Conservation (phyloP, 2,329 filamentous ascomycete species). For the Pseudocercospora crystallina region DNA sequence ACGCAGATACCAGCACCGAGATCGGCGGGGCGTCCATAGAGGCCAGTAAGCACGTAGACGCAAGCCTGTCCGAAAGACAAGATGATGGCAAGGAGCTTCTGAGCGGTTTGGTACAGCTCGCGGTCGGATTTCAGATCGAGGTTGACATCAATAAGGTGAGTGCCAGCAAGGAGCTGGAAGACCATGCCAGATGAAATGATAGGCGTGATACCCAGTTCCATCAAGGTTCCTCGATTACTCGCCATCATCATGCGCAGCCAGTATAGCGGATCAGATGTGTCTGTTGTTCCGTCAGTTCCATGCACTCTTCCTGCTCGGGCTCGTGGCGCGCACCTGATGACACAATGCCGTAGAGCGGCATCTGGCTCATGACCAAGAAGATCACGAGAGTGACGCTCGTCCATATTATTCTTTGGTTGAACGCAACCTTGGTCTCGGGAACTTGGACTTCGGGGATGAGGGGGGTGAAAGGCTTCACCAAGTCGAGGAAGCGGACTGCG, state of each 20-base stretch:
- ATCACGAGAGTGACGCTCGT: conserved; percentile 76
- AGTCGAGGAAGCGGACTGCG: conserved; percentile 95
- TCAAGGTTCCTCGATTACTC: conserved; percentile 68
- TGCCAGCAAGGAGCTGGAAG: conserved; percentile 98
- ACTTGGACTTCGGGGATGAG: conserved; percentile 99
- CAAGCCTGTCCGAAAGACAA: conserved; percentile 96
- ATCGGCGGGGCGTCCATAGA: conserved; percentile 94
- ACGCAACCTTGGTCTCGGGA: conserved; percentile 96
- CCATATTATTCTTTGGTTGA: conserved; percentile 75
- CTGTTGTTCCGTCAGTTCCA: conserved; percentile 27
- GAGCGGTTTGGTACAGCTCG: conserved; percentile 98
- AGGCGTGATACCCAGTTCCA: conserved; percentile 67
- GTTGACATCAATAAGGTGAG: conserved; percentile 99
- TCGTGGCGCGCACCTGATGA: conserved; percentile 62
- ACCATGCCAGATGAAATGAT: conserved; percentile 99
- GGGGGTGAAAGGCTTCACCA: conserved; percentile 99
- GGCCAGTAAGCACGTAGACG: conserved; percentile 96
- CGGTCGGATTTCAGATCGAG: conserved; percentile 99
- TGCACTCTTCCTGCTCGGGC: conserved; percentile 9
- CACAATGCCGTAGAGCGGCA: conserved; percentile 96
- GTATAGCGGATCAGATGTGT: conserved; percentile 95
- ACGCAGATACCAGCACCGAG: conserved; percentile 98
- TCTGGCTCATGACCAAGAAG: conserved; percentile 99
- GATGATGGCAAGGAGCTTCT: conserved; percentile 96
- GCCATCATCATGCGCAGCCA: conserved; percentile 99